Evolutionary conservation across 768 basidiomycete genomes (phyloP).

Genomic region (Dentipellis sp.): DNA sequence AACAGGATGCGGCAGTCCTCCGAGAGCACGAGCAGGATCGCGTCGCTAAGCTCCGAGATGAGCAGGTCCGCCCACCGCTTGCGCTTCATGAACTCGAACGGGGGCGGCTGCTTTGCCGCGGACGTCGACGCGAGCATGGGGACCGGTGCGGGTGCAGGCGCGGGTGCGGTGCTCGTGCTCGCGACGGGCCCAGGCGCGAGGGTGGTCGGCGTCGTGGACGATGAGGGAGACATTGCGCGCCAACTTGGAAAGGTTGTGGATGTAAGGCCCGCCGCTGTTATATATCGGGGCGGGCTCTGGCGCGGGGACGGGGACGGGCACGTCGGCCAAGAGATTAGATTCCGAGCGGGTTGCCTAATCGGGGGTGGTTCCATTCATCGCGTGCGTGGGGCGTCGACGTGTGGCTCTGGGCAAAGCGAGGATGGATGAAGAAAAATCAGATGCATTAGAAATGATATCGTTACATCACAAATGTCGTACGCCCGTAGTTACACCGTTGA

Average conservation of each 20-base stretch:
- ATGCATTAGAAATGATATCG: not conserved
- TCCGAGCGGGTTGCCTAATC: not conserved
- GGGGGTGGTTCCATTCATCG: not conserved
- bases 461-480: not conserved
- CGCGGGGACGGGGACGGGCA: not conserved
- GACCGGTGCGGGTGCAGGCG: conserved; percentile 2
- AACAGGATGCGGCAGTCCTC: conserved; percentile 54
- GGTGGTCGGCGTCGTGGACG: not conserved
- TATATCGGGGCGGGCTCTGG: not conserved
- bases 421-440: not conserved
- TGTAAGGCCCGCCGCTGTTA: not conserved
- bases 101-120: conserved; percentile 6
- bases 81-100: conserved; percentile 78
- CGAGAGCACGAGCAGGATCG: conserved; percentile 60
- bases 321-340: not conserved
- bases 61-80: conserved; percentile 84
- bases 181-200: not conserved
- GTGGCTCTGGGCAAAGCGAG: no score
- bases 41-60: conserved; percentile 67
- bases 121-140: not conserved
- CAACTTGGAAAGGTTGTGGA: not conserved
- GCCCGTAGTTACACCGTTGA: not conserved
- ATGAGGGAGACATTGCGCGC: not conserved
- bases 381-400: not conserved
- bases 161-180: not conserved